Percentiles rank a stretch among this genome's conserved stretches.
Evolutionary conservation across 2,329 filamentous ascomycete genomes (phyloP).

Genomic region (Colletotrichum horii): DNA sequence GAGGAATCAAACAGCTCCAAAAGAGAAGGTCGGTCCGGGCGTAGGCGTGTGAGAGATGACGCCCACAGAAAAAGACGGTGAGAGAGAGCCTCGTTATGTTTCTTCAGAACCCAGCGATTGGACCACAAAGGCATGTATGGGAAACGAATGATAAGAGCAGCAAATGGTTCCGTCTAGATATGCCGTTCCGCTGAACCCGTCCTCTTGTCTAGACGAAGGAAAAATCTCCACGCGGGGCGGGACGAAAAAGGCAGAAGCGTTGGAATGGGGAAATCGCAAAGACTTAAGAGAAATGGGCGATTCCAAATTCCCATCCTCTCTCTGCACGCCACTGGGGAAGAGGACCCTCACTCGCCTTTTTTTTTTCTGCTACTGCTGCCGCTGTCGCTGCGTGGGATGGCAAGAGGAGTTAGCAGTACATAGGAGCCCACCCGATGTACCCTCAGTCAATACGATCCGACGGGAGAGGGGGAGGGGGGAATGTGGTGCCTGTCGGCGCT

Average conservation of each 20-base stretch:
- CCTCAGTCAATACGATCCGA: not conserved
- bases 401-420: not conserved
- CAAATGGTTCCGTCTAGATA: not conserved
- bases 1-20: not conserved
- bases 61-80: not conserved
- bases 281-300: constrained; percentile 1
- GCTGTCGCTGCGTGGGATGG: not conserved
- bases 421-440: not conserved
- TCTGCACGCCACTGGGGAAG: not conserved
- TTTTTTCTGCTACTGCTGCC: not conserved
- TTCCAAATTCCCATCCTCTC: constrained; percentile 9
- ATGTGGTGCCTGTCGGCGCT: not conserved
- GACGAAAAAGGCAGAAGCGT: not conserved
- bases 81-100: not conserved
- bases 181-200: not conserved
- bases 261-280: not conserved
- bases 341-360: not conserved
- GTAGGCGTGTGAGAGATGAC: not conserved
- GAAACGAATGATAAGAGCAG: not conserved
- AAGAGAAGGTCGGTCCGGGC: not conserved
- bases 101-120: not conserved
- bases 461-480: not conserved
- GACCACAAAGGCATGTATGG: not conserved
- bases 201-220: not conserved
- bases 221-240: not conserved